These are phyloP conservation scores for Trichothecium roseum DNA, from an alignment of 2,329 filamentous ascomycete genomes.

Conservation along the genomic window DNA sequence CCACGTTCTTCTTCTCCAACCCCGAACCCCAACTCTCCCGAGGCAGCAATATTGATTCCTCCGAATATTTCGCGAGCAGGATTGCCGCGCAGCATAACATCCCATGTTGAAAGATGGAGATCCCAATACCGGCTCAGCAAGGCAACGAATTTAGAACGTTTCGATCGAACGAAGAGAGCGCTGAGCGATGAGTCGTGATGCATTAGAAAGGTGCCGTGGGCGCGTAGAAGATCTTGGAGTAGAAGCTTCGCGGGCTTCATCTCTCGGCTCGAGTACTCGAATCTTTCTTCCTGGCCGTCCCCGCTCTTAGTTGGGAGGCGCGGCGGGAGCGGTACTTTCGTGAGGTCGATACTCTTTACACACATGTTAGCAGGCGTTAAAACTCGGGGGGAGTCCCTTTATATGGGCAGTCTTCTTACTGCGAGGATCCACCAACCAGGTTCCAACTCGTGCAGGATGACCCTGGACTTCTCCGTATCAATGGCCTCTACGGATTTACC, in stretches of 20 bases:
- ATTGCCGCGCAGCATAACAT: constrained; percentile 82
- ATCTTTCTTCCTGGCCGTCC: constrained; percentile 29
- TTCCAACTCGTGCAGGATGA: constrained; percentile 81
- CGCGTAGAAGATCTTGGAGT: constrained; percentile 69
- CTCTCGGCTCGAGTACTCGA: constrained; percentile 84
- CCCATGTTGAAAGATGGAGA: constrained; percentile 61
- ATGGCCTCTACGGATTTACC: constrained; percentile 70
- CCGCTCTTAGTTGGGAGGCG: constrained; percentile 31
- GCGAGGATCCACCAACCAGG: constrained; percentile 91
- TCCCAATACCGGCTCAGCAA: constrained; percentile 77
- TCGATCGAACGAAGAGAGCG: constrained; percentile 53
- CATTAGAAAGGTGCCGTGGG: constrained; percentile 74
- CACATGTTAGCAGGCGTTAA: not conserved
- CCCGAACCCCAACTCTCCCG: constrained; percentile 84
- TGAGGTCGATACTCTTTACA: constrained; percentile 58
- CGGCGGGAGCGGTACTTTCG: constrained; percentile 54
- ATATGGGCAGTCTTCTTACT: constrained; percentile 36
- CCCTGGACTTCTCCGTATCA: constrained; percentile 81
- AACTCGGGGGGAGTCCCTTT: not conserved
- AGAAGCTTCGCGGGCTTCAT: constrained; percentile 74
- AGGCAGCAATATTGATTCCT: constrained; percentile 78
- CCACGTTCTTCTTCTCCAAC: constrained; percentile 94
- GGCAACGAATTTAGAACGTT: constrained; percentile 58
- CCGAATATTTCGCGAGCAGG: constrained; percentile 70
- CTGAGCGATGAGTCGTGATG: constrained; percentile 74